Evolutionary conservation across 2,329 filamentous ascomycete species (phyloP).

Genomic region (Fusarium floridanum): DNA sequence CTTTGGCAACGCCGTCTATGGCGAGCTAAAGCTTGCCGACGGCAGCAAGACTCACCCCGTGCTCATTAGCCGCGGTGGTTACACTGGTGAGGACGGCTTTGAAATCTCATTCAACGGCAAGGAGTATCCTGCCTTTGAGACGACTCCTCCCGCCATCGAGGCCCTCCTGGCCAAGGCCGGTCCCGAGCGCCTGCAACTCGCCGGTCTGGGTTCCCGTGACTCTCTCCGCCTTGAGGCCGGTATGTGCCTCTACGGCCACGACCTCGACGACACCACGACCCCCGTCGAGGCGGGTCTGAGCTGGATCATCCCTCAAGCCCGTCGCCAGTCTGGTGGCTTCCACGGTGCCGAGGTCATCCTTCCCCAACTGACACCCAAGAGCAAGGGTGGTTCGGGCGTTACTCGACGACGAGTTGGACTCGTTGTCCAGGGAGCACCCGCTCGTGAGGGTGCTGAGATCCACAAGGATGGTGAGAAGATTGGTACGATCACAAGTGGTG

Average conservation of each 20-base stretch:
- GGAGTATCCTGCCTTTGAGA: slow-evolving; percentile 56
- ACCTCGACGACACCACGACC: slow-evolving; percentile 83
- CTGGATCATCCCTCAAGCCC: slow-evolving; percentile 89
- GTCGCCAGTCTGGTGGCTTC: slow-evolving; percentile 78
- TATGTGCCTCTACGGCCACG: slow-evolving; percentile 99
- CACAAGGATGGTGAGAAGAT: slow-evolving; percentile 75
- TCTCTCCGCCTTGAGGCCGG: slow-evolving; percentile 94
- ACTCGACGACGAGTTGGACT: slow-evolving; percentile 83
- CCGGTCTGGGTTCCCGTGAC: slow-evolving; percentile 91
- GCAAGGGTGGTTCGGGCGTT: slow-evolving; percentile 79
- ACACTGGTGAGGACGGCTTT: slow-evolving; percentile 98
- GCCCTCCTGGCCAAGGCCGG: slow-evolving; percentile 76
- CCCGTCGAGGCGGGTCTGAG: slow-evolving; percentile 68
- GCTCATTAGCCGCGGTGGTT: slow-evolving; percentile 88
- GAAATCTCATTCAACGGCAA: slow-evolving; percentile 82
- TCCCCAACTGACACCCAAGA: slow-evolving; percentile 78
- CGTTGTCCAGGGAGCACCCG: slow-evolving; percentile 86
- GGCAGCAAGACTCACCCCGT: slow-evolving; percentile 57
- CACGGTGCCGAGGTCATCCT: slow-evolving; percentile 85
- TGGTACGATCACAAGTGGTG: slow-evolving; percentile 88
- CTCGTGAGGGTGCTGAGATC: slow-evolving; percentile 88
- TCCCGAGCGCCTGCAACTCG: slow-evolving; percentile 75
- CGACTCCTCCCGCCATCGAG: slow-evolving; percentile 70
- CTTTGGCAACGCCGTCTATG: slow-evolving; percentile 82
- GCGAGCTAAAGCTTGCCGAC: slow-evolving; percentile 73